Conservation (phyloP, 345 rosid species). For the Lepidium aucheri region DNA sequence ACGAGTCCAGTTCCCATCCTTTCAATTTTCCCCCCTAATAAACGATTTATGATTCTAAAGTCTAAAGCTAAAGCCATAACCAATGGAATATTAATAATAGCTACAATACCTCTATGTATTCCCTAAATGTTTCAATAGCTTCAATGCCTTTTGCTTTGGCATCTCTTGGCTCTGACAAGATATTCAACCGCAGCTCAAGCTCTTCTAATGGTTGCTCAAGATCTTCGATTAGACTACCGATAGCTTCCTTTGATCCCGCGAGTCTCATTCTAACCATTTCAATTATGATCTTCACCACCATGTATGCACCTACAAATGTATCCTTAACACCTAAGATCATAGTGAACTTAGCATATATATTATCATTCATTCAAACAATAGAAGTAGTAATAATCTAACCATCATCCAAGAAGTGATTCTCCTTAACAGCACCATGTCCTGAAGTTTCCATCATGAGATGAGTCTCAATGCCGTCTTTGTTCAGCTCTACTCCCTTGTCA, state of each 20-base stretch:
- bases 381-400: conserved; percentile 29
- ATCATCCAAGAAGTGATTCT: conserved; percentile 87
- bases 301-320: conserved; percentile 61
- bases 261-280: conserved; percentile 85
- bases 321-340: not conserved
- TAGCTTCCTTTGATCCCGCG: conserved; percentile 52
- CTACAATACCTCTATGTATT: conserved; percentile 48
- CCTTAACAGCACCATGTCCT: conserved; percentile 91
- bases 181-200: conserved; percentile 60
- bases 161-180: conserved; percentile 56
- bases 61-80: not conserved
- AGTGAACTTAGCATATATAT: not conserved
- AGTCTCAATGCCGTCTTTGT: conserved; percentile 64
- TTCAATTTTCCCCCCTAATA: conserved; percentile 53
- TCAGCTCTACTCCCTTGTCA: conserved; percentile 76
- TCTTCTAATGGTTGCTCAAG: conserved; percentile 70
- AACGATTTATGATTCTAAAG: not conserved
- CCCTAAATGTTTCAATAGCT: conserved; percentile 67
- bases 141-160: conserved; percentile 66
- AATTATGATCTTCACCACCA: conserved; percentile 86
- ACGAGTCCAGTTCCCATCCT: conserved; percentile 82
- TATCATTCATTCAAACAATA: not conserved
- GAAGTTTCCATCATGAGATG: conserved; percentile 99
- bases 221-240: conserved; percentile 68
- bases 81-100: not conserved